Percentiles rank a stretch among this genome's conserved stretches.
These are phyloP conservation scores for Zoysia pacifica DNA, from an alignment of 176 grass and related monocot species.

Conservation along the genomic window DNA sequence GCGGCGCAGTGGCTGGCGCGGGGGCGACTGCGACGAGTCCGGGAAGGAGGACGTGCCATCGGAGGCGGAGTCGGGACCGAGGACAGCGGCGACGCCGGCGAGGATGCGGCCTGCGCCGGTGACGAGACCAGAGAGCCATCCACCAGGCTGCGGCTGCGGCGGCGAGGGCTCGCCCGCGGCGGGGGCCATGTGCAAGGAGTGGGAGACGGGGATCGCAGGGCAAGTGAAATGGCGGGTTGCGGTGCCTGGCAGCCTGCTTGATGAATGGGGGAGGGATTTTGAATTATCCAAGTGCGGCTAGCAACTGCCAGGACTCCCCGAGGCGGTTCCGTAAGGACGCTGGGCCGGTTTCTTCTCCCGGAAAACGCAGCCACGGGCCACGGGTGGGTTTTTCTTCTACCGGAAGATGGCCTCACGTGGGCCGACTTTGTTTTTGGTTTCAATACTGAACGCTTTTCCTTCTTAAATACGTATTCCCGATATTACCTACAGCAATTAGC, in stretches of 20 bases:
- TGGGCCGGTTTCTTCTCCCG: too few relatives aligned
- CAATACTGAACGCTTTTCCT: neutral
- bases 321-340: neutral
- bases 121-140: constrained; percentile 56
- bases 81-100: constrained; percentile 42
- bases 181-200: constrained; percentile 3
- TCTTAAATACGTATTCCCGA: neutral
- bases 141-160: constrained; percentile 2
- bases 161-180: constrained; percentile 3
- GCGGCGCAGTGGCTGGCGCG: neutral
- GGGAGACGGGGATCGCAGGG: neutral
- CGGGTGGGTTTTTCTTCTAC: too few relatives aligned
- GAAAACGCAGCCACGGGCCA: neutral
- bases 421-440: neutral
- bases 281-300: neutral
- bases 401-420: too few relatives aligned
- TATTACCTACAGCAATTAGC: neutral
- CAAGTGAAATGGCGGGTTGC: neutral
- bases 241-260: neutral
- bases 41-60: constrained; percentile 24
- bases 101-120: constrained; percentile 55
- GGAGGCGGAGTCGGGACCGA: constrained; percentile 48
- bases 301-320: neutral
- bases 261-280: neutral
- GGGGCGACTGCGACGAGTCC: constrained; percentile 31